Percentiles rank a stretch among this genome's conserved stretches.
Conservation (phyloP, 345 rosid genomes). For the Salix viminalis region DNA sequence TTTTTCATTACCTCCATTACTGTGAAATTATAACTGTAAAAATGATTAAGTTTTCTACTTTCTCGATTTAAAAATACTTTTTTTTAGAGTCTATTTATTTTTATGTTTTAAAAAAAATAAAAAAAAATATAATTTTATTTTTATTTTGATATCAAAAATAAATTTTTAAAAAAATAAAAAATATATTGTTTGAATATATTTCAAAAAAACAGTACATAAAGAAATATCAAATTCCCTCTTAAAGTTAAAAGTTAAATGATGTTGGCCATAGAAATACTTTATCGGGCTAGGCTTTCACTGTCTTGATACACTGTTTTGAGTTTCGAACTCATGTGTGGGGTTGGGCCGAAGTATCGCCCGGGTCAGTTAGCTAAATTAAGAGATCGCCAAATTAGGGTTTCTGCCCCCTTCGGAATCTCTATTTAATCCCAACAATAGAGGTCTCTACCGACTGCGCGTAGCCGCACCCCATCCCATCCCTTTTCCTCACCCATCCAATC, state of each 20-base stretch:
- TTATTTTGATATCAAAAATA: no score
- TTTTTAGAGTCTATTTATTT: no score
- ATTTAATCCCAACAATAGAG: not conserved
- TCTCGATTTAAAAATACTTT: no score
- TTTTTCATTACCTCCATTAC: no score
- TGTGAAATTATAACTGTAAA: no score
- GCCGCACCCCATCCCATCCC: fast-evolving
- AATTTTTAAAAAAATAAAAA: no score
- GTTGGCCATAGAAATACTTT: not conserved
- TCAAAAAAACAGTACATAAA: no score
- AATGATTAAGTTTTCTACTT: no score
- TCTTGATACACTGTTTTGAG: not conserved
- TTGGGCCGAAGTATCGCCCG: not conserved
- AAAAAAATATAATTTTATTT: no score
- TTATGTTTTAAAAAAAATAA: no score
- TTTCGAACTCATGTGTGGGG: not conserved
- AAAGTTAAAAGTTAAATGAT: not conserved
- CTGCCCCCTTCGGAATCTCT: not conserved
- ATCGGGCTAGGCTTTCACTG: not conserved
- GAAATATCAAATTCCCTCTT: not conserved
- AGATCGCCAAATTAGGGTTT: not conserved
- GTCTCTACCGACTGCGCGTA: fast-evolving
- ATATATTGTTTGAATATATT: no score
- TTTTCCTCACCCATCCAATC: not conserved
- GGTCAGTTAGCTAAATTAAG: not conserved